phyloP scores from a whole-genome alignment of 139 green algal species.

The Dunaliella primolecta region DNA sequence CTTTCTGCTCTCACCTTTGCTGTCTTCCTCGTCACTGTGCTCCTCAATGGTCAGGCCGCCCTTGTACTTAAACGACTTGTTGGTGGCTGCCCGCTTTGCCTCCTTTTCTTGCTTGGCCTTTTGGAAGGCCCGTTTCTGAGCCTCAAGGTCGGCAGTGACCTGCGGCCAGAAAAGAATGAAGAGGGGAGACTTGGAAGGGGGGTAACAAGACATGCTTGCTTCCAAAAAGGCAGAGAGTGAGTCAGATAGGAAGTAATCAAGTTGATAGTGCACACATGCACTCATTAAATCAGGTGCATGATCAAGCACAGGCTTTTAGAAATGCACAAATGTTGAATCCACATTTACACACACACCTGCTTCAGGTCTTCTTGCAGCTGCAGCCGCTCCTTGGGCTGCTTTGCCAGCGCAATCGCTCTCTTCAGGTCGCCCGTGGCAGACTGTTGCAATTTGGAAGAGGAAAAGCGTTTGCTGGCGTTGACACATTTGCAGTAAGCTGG shows the following conservation, averaged over 20 bases:
- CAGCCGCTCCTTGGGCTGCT: neutral
- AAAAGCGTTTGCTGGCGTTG: too few relatives aligned
- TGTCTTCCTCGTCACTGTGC: conserved; percentile 24
- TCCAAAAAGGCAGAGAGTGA: too few relatives aligned
- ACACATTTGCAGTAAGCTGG: too few relatives aligned
- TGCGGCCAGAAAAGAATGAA: too few relatives aligned
- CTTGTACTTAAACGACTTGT: conserved; percentile 13
- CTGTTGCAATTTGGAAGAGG: too few relatives aligned
- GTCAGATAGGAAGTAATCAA: too few relatives aligned
- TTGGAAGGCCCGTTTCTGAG: neutral
- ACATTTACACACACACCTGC: neutral
- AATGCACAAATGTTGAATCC: too few relatives aligned
- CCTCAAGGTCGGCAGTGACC: neutral
- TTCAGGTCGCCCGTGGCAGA: conserved; percentile 18
- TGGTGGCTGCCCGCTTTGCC: neutral
- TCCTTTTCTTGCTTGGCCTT: neutral
- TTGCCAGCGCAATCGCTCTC: conserved; percentile 4
- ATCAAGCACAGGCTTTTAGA: too few relatives aligned
- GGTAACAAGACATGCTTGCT: too few relatives aligned
- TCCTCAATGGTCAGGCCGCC: conserved; percentile 18
- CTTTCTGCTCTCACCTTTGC: conserved; percentile 2
- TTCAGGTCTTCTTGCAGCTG: conserved; percentile 1
- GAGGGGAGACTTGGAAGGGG: too few relatives aligned
- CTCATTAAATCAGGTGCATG: too few relatives aligned
- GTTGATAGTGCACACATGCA: too few relatives aligned